A percentile compares a stretch with the other conserved stretches of the same genome.
These are phyloP conservation scores for Lentithecium fluviatile DNA, from an alignment of 495 filamentous ascomycete species.

Conservation along the genomic window DNA sequence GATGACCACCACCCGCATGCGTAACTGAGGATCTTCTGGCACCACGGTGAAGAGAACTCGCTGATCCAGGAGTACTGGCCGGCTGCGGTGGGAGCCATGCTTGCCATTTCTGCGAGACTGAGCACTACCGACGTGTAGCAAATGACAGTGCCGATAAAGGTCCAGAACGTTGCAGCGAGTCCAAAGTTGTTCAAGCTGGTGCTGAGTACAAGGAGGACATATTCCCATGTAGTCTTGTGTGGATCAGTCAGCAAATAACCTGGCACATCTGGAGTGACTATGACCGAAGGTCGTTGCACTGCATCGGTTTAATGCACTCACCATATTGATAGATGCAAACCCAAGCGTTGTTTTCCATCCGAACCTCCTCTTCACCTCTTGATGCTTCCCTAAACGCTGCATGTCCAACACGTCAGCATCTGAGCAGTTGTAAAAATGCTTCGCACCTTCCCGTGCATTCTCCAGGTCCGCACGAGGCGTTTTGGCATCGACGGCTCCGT, in stretches of 20 bases:
- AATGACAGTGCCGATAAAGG: slow-evolving; percentile 50
- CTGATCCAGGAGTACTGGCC: slow-evolving; percentile 56
- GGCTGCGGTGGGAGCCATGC: slow-evolving; percentile 52
- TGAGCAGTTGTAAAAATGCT: too few species aligned
- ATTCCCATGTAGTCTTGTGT: slow-evolving; percentile 40
- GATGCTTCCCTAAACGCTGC: slow-evolving; percentile 42
- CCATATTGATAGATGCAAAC: slow-evolving; percentile 35
- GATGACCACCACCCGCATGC: slow-evolving; percentile 52
- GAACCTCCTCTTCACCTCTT: slow-evolving; percentile 43
- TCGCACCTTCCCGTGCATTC: too few species aligned
- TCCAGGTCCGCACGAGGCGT: too few species aligned
- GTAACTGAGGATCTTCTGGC: slow-evolving; percentile 50
- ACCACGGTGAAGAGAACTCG: slow-evolving; percentile 47
- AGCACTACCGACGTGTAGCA: slow-evolving; percentile 54
- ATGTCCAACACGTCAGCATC: slow-evolving; percentile 36
- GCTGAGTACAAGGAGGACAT: slow-evolving; percentile 42
- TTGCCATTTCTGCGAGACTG: slow-evolving; percentile 58
- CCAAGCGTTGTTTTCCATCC: slow-evolving; percentile 34
- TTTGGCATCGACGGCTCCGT: too few species aligned
- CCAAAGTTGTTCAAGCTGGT: slow-evolving; percentile 56
- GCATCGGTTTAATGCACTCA: too few species aligned
- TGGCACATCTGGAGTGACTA: too few species aligned
- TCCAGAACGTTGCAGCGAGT: slow-evolving; percentile 58
- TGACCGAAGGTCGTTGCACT: too few species aligned
- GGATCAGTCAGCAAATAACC: too few species aligned